These are phyloP conservation scores for Didymella segeticola DNA, from an alignment of 2,329 filamentous ascomycete genomes.

Conservation along the genomic window DNA sequence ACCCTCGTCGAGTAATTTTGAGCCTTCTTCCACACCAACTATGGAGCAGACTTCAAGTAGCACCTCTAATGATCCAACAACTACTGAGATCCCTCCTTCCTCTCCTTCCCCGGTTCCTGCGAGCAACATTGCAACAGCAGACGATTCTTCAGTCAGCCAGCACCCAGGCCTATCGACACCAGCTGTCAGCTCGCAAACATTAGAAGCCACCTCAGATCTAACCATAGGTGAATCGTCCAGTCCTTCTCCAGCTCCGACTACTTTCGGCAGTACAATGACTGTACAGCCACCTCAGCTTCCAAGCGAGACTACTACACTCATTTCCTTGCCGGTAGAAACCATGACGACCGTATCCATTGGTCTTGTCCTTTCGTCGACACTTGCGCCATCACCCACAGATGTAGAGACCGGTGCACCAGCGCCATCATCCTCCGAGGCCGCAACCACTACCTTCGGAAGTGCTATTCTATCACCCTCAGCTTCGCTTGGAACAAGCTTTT, in stretches of 20 bases:
- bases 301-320: background rate
- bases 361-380: background rate
- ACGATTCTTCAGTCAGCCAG: background rate
- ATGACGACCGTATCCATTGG: background rate
- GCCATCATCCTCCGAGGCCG: background rate
- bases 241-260: background rate
- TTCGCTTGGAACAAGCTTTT: background rate
- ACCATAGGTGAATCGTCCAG: background rate
- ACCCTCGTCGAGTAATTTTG: background rate
- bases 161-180: background rate
- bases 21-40: background rate
- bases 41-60: background rate
- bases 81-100: background rate
- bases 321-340: background rate
- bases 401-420: background rate
- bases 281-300: background rate
- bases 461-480: background rate
- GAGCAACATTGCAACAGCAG: background rate
- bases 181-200: background rate
- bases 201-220: background rate
- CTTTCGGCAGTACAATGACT: background rate
- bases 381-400: background rate
- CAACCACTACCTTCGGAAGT: no score
- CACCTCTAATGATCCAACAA: background rate
- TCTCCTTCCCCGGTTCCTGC: background rate